Base-by-base conservation (phyloP, 352 stramenopile genomes). In the Pythium pectinolyticum region DNA sequence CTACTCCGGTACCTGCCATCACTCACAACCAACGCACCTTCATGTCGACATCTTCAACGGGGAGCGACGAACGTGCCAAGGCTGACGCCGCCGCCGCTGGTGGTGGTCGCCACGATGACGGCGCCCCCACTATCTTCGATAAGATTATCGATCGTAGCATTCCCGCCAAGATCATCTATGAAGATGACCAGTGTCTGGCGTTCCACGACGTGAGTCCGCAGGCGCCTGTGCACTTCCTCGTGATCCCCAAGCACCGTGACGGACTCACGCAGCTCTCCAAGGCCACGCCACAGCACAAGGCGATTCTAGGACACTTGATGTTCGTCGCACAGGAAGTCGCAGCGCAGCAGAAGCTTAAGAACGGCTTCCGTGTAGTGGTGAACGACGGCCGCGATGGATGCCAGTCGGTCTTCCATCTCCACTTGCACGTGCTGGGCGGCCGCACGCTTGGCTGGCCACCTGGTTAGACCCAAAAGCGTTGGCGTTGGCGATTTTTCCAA, bases 191-290 rank as follows among this genome's bases (percentile, higher is more conserved):
- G 67, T 92, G 90, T 48, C 75, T 99, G 8, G 97, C 96, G n/a
- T 99, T 99, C 75, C 96, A 97, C 61, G 97, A 99, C 78, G 97
- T 99, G 50, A 97, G 92, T 69, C 97, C 97, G 41, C 84, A 97
- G 58, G 95, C 97, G 52, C 96, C 96, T 0, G 94, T 96, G 35
- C 97, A 99, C 72, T 88, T 99, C 31, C 72, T 99, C 28, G 82
- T 99, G 37, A 99, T 99, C 67, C 97, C 97, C 19, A 99, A 99
- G 78, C 71, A 88, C 67, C 80, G 95, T 17, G 85, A 96, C 57
- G 94, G 94, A 10, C 80, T 99, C 50, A 97, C 95, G 22, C 83
- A 96, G 58, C 80, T 99, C 49, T 78, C 78, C 27, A 82, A 94
- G 61, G 97, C 82, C 14, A 74, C 95, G 34, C 89, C 98, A 60